Base-by-base conservation (phyloP, 1,284 basidiomycete genomes). In the Ceratobasidium sp. region DNA sequence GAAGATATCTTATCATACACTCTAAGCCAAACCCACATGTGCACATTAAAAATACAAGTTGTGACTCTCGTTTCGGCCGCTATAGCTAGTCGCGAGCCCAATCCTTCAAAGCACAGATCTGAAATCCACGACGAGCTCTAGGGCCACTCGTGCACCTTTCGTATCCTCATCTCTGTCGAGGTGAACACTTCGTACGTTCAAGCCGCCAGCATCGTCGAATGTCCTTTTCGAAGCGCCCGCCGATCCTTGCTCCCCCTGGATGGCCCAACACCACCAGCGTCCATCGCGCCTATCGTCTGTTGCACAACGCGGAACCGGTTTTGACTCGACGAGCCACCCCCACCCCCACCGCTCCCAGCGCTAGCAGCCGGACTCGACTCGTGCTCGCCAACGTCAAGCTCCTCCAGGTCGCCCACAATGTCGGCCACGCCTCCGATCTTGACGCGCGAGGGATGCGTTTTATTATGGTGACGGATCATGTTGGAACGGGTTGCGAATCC, bases 401-500 rank as follows among this genome's bases (percentile, higher is more conserved):
- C 68, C 5, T 59, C 68, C 7, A 24, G 13, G 7, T 71, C 68
- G 0, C 22, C 27, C 2, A 4, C 19, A 49, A 71, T 71, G 51
- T 71, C 68, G 6, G 68, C 68, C 27, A 71, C 68, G 29, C 68
- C 68, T 19, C 68, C 68, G 49, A 71, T 71, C 56, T 71, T 71
- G 41, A 56, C 19, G 48, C 68, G 68, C 24, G 54, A 58, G 6
- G 68, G 68, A 61, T 71, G 68, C 2, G 68, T 71, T 31, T 71
- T 71, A 56, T 71, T 71, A 22, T 71, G 68, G 56, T 71, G 68
- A 7, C 68, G 37, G 37, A 71, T 71, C 68, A 71, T 71, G n/a
- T 71, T 71, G 16, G 68, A 71, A 7, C 68, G 68, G 8, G 68
- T 71, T 11, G 68, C 68, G 37, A 71, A 71, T 34, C 68, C 68